A percentile compares a stretch with the other conserved stretches of the same genome.
phyloP scores from a whole-genome alignment of 129 eudicot genomes.

The Centaurea solstitialis region DNA sequence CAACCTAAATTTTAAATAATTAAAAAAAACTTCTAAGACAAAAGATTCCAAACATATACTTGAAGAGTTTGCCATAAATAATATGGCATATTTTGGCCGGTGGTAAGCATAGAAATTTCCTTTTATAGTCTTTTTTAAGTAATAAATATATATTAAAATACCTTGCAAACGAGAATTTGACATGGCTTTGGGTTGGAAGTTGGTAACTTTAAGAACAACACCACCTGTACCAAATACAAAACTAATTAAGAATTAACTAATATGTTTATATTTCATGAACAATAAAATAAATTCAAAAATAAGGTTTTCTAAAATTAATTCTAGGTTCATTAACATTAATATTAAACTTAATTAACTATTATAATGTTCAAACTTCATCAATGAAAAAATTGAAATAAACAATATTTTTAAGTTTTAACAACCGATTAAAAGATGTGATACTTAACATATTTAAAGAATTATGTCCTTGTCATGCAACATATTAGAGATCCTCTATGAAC shows the following conservation, averaged over 20 bases:
- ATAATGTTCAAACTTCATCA: too few relatives aligned
- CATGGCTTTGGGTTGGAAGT: constrained; percentile 47
- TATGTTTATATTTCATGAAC: neutral
- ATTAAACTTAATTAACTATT: too few relatives aligned
- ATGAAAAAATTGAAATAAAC: too few relatives aligned
- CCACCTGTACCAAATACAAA: constrained; percentile 17
- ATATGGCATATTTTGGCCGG: neutral
- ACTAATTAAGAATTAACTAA: too few relatives aligned
- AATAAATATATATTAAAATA: constrained; percentile 15
- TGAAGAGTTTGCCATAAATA: too few relatives aligned
- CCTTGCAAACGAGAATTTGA: constrained; percentile 60
- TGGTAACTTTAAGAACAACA: neutral
- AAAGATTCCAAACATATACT: too few relatives aligned
- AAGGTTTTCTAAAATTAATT: neutral
- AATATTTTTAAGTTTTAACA: too few relatives aligned
- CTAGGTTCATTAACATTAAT: neutral
- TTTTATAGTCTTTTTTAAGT: neutral
- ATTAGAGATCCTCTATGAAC: neutral
- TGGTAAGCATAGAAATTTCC: neutral
- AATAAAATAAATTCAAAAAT: too few relatives aligned
- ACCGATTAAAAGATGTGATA: neutral
- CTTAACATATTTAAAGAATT: neutral
- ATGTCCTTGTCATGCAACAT: neutral
- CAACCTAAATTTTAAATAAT: too few relatives aligned
- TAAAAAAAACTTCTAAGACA: too few relatives aligned